These are phyloP conservation scores for Passiflora organensis DNA, from an alignment of 345 rosid genomes.

Conservation along the genomic window DNA sequence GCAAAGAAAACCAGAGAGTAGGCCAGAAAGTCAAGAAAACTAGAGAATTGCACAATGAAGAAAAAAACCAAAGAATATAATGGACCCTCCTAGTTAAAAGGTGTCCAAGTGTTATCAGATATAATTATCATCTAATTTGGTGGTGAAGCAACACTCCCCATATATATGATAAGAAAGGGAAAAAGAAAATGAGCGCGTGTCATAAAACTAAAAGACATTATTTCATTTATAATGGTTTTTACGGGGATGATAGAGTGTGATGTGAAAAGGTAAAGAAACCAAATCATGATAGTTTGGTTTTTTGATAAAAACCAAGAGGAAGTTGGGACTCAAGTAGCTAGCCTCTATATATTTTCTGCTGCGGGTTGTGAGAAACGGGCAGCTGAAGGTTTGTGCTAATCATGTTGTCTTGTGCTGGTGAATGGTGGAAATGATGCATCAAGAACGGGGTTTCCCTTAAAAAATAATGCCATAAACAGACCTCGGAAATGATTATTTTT, in stretches of 20 bases:
- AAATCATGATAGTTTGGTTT: conserved; percentile 22
- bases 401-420: conserved; percentile 82
- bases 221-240: conserved; percentile 13
- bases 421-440: conserved; percentile 85
- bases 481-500: conserved; percentile 10
- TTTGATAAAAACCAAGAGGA: conserved; percentile 19
- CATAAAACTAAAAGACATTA: conserved; percentile 7
- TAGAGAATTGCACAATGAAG: not conserved
- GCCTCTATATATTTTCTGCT: conserved; percentile 11
- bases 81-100: conserved; percentile 22
- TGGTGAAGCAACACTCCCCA: conserved; percentile 37
- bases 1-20: conserved; percentile 1
- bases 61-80: conserved; percentile 1
- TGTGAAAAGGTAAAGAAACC: conserved; percentile 19
- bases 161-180: conserved; percentile 11
- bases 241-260: not conserved
- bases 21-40: conserved; percentile 1
- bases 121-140: conserved; percentile 46
- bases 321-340: conserved; percentile 18
- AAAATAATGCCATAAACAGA: not conserved
- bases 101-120: conserved; percentile 38
- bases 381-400: conserved; percentile 61
- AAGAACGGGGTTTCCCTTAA: conserved; percentile 43
- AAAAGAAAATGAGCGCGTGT: conserved; percentile 26
- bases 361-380: conserved; percentile 42